A percentile compares a stretch with the other conserved stretches of the same genome.
These are phyloP conservation scores for Acacia acuminata DNA, from an alignment of 306 rosid species.

Conservation along the genomic window DNA sequence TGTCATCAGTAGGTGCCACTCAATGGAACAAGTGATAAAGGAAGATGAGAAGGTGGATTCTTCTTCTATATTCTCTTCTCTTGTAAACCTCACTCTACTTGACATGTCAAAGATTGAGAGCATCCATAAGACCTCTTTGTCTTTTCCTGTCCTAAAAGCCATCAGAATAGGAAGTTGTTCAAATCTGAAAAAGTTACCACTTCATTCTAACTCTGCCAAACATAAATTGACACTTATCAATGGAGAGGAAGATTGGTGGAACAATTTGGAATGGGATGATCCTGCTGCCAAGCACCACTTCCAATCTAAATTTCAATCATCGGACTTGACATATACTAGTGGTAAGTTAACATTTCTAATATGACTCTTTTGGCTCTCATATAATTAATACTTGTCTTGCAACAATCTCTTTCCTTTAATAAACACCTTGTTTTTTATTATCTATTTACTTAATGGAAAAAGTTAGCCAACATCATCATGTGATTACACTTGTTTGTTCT, in stretches of 20 bases:
- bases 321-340: no score
- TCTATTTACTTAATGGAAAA: no score
- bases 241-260: neutral
- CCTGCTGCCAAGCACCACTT: neutral
- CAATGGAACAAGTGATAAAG: neutral
- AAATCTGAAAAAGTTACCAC: neutral
- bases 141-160: neutral
- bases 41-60: neutral
- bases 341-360: no score
- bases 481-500: no score
- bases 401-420: no score
- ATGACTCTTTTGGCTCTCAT: no score
- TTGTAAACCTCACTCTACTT: fast-evolving
- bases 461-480: no score
- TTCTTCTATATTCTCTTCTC: neutral
- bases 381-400: no score
- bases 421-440: no score
- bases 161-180: fast-evolving
- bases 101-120: neutral
- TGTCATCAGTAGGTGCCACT: fast-evolving
- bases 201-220: neutral
- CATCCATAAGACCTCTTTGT: neutral
- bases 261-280: conserved; percentile 5
- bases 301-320: no score
- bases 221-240: neutral